A percentile compares a stretch with the other conserved stretches of the same genome.
phyloP scores from a whole-genome alignment of 306 rosid species.

The Rosa lucieae region DNA sequence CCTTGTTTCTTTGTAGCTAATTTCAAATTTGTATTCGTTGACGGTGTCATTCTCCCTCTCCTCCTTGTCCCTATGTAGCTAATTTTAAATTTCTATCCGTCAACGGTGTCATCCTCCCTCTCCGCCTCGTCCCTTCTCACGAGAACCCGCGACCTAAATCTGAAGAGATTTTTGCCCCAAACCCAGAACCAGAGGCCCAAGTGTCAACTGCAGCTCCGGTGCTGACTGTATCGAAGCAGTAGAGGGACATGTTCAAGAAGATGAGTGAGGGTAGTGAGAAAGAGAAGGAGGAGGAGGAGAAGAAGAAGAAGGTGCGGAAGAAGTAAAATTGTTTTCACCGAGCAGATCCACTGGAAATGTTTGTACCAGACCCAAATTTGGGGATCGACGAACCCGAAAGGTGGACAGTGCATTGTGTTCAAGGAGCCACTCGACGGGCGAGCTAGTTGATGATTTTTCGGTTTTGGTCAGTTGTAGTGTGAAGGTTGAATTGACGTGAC shows the following conservation, averaged over 20 bases:
- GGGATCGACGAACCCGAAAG: slow-evolving; percentile 52
- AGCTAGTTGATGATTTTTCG: not conserved
- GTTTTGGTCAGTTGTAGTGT: too few relatives aligned
- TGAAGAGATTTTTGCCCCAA: slow-evolving; percentile 7
- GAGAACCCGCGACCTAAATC: slow-evolving; percentile 16
- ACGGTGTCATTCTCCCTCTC: slow-evolving; percentile 83
- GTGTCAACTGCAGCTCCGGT: slow-evolving; percentile 25
- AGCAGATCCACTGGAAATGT: slow-evolving; percentile 91
- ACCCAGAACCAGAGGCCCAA: slow-evolving; percentile 37
- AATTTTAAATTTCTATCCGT: slow-evolving; percentile 23
- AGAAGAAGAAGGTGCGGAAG: slow-evolving; percentile 41
- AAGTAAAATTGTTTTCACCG: slow-evolving; percentile 68
- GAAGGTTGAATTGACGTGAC: too few relatives aligned
- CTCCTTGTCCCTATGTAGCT: slow-evolving; percentile 36
- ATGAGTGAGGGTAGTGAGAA: slow-evolving; percentile 39
- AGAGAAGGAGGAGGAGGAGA: slow-evolving; percentile 35
- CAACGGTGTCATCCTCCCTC: slow-evolving; percentile 84
- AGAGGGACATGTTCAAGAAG: slow-evolving; percentile 82
- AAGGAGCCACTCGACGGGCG: slow-evolving; percentile 88
- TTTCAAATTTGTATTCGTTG: slow-evolving; percentile 32
- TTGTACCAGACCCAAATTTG: slow-evolving; percentile 63
- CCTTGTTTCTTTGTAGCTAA: slow-evolving; percentile 26
- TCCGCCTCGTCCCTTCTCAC: slow-evolving; percentile 40
- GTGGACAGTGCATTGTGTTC: slow-evolving; percentile 96
- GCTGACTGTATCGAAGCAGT: slow-evolving; percentile 67